Evolutionary conservation across 2,329 filamentous ascomycete genomes (phyloP).

Genomic region (Escovopsis sp.): DNA sequence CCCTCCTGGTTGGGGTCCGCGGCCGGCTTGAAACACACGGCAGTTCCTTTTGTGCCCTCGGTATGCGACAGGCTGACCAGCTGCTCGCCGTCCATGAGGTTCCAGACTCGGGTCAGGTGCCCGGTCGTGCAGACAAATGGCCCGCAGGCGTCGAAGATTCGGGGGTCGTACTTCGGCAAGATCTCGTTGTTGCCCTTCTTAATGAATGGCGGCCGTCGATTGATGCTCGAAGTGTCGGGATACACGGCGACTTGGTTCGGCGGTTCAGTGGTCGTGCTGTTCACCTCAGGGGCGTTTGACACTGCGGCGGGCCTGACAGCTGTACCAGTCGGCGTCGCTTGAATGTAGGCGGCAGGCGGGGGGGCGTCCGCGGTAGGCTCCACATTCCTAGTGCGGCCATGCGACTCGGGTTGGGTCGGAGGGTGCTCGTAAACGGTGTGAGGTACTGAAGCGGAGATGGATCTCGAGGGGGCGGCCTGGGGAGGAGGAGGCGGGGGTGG

Average conservation of each 20-base stretch:
- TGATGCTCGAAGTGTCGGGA: conserved; percentile 72
- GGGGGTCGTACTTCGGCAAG: conserved; percentile 70
- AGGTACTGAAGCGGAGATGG: conserved; percentile 16
- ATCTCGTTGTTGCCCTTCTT: conserved; percentile 64
- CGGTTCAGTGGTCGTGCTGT: conserved; percentile 24
- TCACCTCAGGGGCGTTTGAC: conserved; percentile 7
- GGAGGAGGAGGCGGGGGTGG: conserved; percentile 2
- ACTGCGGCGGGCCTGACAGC: conserved; percentile 7
- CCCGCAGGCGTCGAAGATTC: conserved; percentile 76
- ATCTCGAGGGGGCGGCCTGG: conserved; percentile 8
- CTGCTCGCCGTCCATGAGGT: conserved; percentile 64
- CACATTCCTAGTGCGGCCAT: conserved; percentile 18
- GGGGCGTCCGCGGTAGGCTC: conserved; percentile 19
- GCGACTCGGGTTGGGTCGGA: conserved; percentile 13
- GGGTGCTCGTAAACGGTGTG: conserved; percentile 13
- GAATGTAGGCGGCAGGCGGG: too few relatives aligned
- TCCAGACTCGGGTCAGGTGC: conserved; percentile 80
- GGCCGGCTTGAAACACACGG: conserved; percentile 75
- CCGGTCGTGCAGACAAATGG: conserved; percentile 78
- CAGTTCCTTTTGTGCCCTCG: conserved; percentile 69
- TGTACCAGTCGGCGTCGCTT: neutral
- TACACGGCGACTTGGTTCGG: conserved; percentile 47
- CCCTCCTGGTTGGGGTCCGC: conserved; percentile 68
- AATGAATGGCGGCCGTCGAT: conserved; percentile 66
- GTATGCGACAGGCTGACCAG: conserved; percentile 70